Conservation (phyloP, 768 basidiomycete species). For the Inosperma sp. region DNA sequence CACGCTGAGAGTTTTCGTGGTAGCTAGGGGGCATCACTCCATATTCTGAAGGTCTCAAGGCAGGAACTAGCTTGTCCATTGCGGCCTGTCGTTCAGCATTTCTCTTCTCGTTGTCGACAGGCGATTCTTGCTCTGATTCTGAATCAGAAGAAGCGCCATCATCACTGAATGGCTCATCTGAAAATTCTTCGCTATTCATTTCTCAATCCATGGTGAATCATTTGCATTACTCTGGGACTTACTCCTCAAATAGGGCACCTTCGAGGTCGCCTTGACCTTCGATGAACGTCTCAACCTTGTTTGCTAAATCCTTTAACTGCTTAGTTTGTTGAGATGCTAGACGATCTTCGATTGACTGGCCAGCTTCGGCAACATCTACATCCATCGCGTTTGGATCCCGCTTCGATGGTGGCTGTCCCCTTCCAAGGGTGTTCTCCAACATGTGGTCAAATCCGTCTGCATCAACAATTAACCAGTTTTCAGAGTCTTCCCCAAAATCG, state of each 20-base stretch:
- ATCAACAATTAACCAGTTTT: conserved; percentile 85
- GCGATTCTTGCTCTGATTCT: conserved; percentile 40
- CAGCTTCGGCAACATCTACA: conserved; percentile 31
- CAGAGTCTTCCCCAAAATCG: conserved; percentile 55
- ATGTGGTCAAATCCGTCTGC: conserved; percentile 71
- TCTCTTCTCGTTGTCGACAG: conserved; percentile 30
- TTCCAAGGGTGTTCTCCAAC: conserved; percentile 46
- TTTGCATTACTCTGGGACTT: conserved; percentile 27
- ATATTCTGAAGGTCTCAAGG: conserved; percentile 77
- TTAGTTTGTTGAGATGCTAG: conserved; percentile 62
- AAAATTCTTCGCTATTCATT: conserved; percentile 53
- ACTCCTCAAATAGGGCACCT: conserved; percentile 92
- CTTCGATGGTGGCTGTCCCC: conserved; percentile 10
- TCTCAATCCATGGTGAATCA: conserved; percentile 6
- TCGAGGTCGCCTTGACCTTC: conserved; percentile 85
- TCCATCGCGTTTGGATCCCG: conserved; percentile 43
- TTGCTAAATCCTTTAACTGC: conserved; percentile 70
- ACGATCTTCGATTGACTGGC: conserved; percentile 40
- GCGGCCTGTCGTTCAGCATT: conserved; percentile 50
- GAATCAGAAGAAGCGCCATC: conserved; percentile 34
- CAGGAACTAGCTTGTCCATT: conserved; percentile 79
- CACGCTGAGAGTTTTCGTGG: conserved; percentile 64
- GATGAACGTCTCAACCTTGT: conserved; percentile 86
- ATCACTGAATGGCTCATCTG: conserved; percentile 60
- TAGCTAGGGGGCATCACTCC: conserved; percentile 79